Base-by-base conservation (phyloP, 1,284 basidiomycete species). In the Apiotrichum siamense region DNA sequence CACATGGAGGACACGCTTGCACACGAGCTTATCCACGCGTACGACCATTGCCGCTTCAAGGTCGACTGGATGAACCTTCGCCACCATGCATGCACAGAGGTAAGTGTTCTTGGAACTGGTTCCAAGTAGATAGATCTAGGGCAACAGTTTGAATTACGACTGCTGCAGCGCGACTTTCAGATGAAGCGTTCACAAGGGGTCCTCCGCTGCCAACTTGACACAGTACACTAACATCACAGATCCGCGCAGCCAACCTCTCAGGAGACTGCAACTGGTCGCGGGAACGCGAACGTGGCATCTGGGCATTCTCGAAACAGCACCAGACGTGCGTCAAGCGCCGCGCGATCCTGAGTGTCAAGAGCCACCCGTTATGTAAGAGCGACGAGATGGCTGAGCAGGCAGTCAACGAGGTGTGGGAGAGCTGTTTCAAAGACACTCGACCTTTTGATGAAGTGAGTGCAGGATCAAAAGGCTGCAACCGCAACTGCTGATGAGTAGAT, bases 11-110 rank as follows among this genome's bases (percentile, higher is more conserved):
- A 91, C 67, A 96, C 92, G 15, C 76, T 97, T 27, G 81, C 88
- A 17, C 94, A 98, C 66, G 94, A 98, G 67, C 82, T 97, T 51
- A 77, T 97, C n/a, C 94, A 97, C 72, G 85, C 92, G 79, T 97
- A 87, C 68, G 94, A 97, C 69, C 88, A 96, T 60, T 88, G 88
- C 71, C 84, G 85, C 68, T 97, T 97, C 77, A 85, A 91, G 52
- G 87, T 96, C 2, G 85, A 96, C 71, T 97, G 90, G 91, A 75
- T 70, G 46, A 87, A 97, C 72, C 73, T 97, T 47, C 77, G 90
- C 48, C 92, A 97, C 76, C 91, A 94, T 70, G 94, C 94, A 0
- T 97, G 93, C 70, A 88, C 85, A 64, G 93, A 97, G 81, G 91
- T 93, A 66, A 64, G 82, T 75, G 23, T 10, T 35, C 15, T 9